These are phyloP conservation scores for Glebionis coronaria DNA, from an alignment of 129 eudicot genomes.

Conservation along the genomic window DNA sequence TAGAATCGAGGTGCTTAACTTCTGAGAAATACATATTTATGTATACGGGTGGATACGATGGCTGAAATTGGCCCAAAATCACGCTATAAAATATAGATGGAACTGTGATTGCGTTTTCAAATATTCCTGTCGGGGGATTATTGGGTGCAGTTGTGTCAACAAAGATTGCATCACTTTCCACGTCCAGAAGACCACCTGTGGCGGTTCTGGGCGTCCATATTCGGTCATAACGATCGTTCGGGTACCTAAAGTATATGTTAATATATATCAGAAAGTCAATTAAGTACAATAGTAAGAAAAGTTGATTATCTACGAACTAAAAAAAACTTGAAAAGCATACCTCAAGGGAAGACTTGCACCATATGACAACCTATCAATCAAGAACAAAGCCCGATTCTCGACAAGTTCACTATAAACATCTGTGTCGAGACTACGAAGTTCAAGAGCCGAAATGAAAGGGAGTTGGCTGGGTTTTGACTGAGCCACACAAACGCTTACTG, in stretches of 20 bases:
- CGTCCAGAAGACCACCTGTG: background rate
- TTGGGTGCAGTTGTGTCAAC: conserved; percentile 5
- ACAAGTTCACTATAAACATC: conserved; percentile 8
- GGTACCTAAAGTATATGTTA: conserved; percentile 11
- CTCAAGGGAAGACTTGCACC: conserved; percentile 12
- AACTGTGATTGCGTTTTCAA: conserved; percentile 14
- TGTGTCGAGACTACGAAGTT: conserved; percentile 18
- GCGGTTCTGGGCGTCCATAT: conserved; percentile 24
- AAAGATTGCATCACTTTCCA: conserved; percentile 4
- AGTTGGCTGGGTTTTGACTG: conserved; percentile 28
- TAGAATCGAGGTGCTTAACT: conserved; percentile 16
- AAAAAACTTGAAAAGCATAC: background rate
- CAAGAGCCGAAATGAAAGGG: conserved; percentile 30
- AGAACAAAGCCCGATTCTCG: conserved; percentile 19
- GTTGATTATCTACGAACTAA: no score
- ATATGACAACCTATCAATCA: conserved; percentile 12
- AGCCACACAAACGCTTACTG: conserved; percentile 24
- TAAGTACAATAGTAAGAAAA: no score
- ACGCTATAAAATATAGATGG: background rate
- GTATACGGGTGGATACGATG: background rate
- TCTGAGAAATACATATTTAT: conserved; percentile 25
- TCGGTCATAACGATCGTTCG: conserved; percentile 30
- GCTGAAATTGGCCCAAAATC: conserved; percentile 10
- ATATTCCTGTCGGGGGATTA: conserved; percentile 20
- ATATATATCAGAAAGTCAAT: no score